phyloP scores from a whole-genome alignment of 345 rosid genomes.

The Lenwebbia sp. region DNA sequence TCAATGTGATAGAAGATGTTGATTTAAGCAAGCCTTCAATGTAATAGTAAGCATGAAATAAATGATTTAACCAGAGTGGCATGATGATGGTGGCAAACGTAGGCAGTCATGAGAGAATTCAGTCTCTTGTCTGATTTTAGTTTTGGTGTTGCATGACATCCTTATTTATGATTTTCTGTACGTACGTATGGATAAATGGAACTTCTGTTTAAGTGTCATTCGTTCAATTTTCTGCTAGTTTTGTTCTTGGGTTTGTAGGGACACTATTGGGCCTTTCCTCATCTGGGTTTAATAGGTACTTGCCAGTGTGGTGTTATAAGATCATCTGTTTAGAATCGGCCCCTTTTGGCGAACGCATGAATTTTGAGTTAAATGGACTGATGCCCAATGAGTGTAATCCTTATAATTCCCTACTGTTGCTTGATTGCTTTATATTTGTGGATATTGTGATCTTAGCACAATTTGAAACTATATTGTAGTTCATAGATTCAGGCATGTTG shows the following conservation, averaged over 20 bases:
- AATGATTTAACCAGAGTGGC: background rate
- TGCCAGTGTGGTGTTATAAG: background rate
- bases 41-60: background rate
- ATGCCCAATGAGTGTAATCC: background rate
- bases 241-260: background rate
- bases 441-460: background rate
- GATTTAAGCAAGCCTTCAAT: background rate
- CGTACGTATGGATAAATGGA: background rate
- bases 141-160: background rate
- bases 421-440: background rate
- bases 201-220: background rate
- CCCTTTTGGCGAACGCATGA: background rate
- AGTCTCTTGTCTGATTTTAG: background rate
- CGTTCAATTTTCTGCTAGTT: background rate
- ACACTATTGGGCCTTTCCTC: background rate
- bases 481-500: background rate
- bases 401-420: background rate
- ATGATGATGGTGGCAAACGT: background rate
- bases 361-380: background rate
- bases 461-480: background rate
- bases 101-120: background rate
- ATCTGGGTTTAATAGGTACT: background rate
- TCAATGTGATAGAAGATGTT: background rate
- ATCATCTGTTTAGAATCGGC: background rate
- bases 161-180: background rate